These are phyloP conservation scores for Fomitopsis pulvina DNA, from an alignment of 768 basidiomycete species.

Conservation along the genomic window DNA sequence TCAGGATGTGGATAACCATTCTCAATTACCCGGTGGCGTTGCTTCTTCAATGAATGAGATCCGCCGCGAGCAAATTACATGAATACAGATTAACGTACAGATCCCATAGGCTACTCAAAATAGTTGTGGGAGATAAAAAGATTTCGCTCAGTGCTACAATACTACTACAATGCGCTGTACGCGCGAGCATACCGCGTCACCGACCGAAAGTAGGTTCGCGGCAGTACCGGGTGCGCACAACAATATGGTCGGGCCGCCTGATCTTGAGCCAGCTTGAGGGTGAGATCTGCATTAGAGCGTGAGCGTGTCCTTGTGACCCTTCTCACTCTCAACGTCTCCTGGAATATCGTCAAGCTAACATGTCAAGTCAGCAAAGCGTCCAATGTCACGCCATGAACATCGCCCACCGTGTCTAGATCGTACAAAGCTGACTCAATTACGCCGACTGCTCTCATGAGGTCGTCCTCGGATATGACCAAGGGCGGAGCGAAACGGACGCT, in stretches of 20 bases:
- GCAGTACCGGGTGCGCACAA: too few species aligned
- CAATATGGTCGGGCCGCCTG: too few species aligned
- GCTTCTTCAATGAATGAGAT: background rate
- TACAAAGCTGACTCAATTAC: slow-evolving; percentile 71
- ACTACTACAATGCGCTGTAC: too few species aligned
- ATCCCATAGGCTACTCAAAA: too few species aligned
- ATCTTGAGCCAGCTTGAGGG: too few species aligned
- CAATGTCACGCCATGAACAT: slow-evolving; percentile 13
- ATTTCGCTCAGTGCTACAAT: too few species aligned
- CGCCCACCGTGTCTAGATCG: slow-evolving; percentile 72
- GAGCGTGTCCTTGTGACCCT: slow-evolving; percentile 40
- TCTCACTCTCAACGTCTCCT: slow-evolving; percentile 57
- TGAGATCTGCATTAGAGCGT: slow-evolving; percentile 17
- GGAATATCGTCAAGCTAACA: slow-evolving; percentile 54
- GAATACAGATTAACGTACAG: too few species aligned
- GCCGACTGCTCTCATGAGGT: slow-evolving; percentile 64
- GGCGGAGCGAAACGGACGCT: slow-evolving; percentile 97
- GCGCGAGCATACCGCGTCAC: too few species aligned
- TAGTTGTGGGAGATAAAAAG: too few species aligned
- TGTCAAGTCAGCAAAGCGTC: background rate
- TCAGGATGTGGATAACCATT: too few species aligned
- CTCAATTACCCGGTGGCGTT: background rate
- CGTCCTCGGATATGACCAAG: slow-evolving; percentile 86
- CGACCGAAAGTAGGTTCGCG: too few species aligned
- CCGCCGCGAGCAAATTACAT: background rate